Conservation (phyloP, 1,139 yeast species). For the Blastobotrys capitulatus region DNA sequence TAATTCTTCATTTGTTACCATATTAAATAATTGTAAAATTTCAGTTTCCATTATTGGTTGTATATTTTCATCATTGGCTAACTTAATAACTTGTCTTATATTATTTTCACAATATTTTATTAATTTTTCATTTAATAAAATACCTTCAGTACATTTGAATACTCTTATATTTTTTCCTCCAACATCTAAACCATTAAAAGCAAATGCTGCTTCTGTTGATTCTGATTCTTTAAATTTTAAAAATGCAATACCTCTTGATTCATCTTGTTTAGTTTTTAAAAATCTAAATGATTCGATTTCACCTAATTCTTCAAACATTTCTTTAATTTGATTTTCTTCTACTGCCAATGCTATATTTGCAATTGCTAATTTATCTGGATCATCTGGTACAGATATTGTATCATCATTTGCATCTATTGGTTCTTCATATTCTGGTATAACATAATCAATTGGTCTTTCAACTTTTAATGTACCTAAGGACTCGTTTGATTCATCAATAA, state of each 20-base stretch:
- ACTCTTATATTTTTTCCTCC: slow-evolving; percentile 34
- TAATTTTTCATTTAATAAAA: slow-evolving; percentile 18
- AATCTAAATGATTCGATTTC: slow-evolving; percentile 32
- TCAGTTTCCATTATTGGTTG: slow-evolving; percentile 30
- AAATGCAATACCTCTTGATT: slow-evolving; percentile 43
- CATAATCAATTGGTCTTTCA: slow-evolving; percentile 42
- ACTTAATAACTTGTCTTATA: slow-evolving; percentile 23
- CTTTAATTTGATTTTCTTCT: slow-evolving; percentile 35
- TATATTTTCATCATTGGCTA: slow-evolving; percentile 18
- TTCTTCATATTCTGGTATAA: slow-evolving; percentile 34
- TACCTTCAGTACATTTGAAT: slow-evolving; percentile 33
- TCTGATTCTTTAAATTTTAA: slow-evolving; percentile 34
- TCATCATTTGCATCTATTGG: not conserved
- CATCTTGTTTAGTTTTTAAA: slow-evolving; percentile 33
- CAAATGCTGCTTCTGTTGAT: slow-evolving; percentile 29
- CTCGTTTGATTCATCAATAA: slow-evolving; percentile 28
- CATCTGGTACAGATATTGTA: slow-evolving; percentile 29
- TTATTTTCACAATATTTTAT: not conserved
- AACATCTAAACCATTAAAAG: slow-evolving; percentile 31
- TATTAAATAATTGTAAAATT: slow-evolving; percentile 62
- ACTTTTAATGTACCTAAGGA: slow-evolving; percentile 9
- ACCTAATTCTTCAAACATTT: slow-evolving; percentile 38
- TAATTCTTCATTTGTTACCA: slow-evolving; percentile 60
- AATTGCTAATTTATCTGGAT: slow-evolving; percentile 35
- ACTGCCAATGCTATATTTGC: slow-evolving; percentile 39